A percentile compares a stretch with the other conserved stretches of the same genome.
Conservation (phyloP, 2,329 filamentous ascomycete genomes). For the Metarhizium brunneum region DNA sequence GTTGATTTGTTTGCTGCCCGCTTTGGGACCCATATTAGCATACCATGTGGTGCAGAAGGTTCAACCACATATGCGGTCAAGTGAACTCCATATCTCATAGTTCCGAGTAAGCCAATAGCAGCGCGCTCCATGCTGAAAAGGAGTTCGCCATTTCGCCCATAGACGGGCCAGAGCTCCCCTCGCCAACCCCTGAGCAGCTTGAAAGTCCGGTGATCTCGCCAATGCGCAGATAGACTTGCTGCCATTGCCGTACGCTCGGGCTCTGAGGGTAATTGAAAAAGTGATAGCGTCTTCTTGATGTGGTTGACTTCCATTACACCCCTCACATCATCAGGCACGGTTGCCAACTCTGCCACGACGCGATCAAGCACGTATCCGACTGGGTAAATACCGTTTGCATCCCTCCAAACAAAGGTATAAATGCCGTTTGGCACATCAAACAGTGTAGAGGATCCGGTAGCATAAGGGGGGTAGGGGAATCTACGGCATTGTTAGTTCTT, state of each 20-base stretch:
- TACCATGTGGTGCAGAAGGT: constrained; percentile 33
- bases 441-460: constrained; percentile 51
- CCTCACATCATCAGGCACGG: constrained; percentile 39
- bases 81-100: constrained; percentile 72
- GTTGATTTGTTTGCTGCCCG: constrained; percentile 72
- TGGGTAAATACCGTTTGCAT: constrained; percentile 51
- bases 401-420: constrained; percentile 56
- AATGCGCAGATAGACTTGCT: constrained; percentile 50
- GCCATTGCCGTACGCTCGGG: constrained; percentile 49
- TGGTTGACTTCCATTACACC: constrained; percentile 54
- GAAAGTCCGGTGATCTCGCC: constrained; percentile 65
- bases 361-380: constrained; percentile 52
- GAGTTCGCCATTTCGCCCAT: constrained; percentile 51
- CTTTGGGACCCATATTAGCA: constrained; percentile 79
- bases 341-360: constrained; percentile 39
- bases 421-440: constrained; percentile 48
- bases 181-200: constrained; percentile 70
- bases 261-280: constrained; percentile 50
- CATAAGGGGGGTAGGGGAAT: constrained; percentile 66
- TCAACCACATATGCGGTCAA: constrained; percentile 61
- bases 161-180: constrained; percentile 72
- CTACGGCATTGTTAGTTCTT: constrained; percentile 30
- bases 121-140: constrained; percentile 71
- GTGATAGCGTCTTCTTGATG: constrained; percentile 49
- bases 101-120: constrained; percentile 64